Evolutionary conservation across 257 asterid species (phyloP).

Genomic region (Osmanthus fragrans): DNA sequence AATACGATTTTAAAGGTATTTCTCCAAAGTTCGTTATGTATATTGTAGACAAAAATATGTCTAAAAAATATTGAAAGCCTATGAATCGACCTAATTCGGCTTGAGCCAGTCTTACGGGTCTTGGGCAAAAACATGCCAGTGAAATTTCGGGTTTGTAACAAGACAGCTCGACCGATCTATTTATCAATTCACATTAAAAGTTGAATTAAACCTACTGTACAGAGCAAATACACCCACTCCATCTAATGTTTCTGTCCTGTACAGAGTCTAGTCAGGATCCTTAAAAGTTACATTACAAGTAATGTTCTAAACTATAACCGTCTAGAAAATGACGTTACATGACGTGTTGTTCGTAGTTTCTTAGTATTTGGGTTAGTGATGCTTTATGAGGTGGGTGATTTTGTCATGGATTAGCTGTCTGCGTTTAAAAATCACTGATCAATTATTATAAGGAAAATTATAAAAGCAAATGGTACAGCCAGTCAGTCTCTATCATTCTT

Average conservation of each 20-base stretch:
- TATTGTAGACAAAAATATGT: no score
- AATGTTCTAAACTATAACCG: neutral
- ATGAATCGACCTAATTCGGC: no score
- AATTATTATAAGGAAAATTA: neutral
- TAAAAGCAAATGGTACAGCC: conserved; percentile 10
- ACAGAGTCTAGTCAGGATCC: no score
- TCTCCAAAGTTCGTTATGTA: no score
- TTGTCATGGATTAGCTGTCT: neutral
- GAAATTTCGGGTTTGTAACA: neutral
- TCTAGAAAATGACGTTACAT: neutral
- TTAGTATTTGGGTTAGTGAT: neutral
- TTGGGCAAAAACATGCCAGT: no score
- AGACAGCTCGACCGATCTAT: neutral
- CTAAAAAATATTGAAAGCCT: no score
- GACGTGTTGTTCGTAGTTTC: neutral
- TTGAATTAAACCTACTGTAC: no score
- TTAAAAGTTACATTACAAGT: no score
- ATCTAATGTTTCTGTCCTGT: no score
- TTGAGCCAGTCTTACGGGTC: no score
- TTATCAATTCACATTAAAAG: neutral
- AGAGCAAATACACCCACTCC: no score
- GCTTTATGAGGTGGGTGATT: neutral
- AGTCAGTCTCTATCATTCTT: conserved; percentile 15
- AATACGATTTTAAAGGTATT: no score
- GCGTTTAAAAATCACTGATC: conserved; percentile 21